Evolutionary conservation across 768 basidiomycete species (phyloP), one percentile per base, ranked within the genome.

Genomic region (Suillus hirtellus): DNA sequence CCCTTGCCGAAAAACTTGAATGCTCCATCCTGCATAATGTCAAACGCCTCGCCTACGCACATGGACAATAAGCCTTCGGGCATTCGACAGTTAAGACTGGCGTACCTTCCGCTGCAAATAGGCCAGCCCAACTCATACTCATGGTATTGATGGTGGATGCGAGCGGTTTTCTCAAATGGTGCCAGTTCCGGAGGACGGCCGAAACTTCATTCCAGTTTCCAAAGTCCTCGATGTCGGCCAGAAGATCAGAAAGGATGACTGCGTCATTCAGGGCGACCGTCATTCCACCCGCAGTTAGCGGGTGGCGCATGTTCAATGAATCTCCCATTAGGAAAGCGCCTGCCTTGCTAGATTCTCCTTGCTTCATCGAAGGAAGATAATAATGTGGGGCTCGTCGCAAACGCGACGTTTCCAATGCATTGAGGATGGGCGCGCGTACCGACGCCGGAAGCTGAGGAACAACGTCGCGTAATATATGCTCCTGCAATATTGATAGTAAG

Each of bases 251-350:
- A 8, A 96, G 82, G 24, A 89, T 68, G 15, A 92, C 88, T 11
- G 89, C 88, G 70, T 97, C 95, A 72, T 85, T 81, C 62, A 96
- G 79, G 1, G 92, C 93, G 50, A 96, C 94, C 1, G 94, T 95
- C 95, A 97, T 97, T 4, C 95, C 95, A 34, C 93, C 93, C 15
- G 94, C 95, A 0, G 95, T 96, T 37, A 97, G 81, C 0, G 95
- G 95, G 73, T 97, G 95, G 3, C 95, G 89, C 94, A 96, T 96
- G 72, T 96, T 97, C 88, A 92, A 93, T 4, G 94, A 86, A 72
- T 96, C 95, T 17, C 95, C 95, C 55, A 95, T 79, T 64, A 96
- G 84, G 63, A 97, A 75, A 3, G 86, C 86, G 31, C 91, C 91
- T 50, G 85, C 80, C 65, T 84, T 87, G 38, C 68, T 75, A 62